A percentile compares a stretch with the other conserved stretches of the same genome.
Evolutionary conservation across 495 filamentous ascomycete genomes (phyloP).

Genomic region (Annulohypoxylon bovei): DNA sequence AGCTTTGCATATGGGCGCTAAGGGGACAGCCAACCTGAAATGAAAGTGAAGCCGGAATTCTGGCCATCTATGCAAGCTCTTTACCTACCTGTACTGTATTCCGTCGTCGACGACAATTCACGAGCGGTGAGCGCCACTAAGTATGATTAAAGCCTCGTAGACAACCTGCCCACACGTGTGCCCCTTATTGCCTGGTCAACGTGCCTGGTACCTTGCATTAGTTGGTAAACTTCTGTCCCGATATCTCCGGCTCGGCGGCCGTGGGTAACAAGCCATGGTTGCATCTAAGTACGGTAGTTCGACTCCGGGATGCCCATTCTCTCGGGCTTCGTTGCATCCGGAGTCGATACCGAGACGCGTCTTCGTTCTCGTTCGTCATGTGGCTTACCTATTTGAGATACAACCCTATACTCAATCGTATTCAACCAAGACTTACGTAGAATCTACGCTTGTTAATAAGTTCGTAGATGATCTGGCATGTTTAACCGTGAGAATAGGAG

Average conservation of each 20-base stretch:
- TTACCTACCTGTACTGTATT: slow-evolving; percentile 5
- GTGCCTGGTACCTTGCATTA: slow-evolving; percentile 44
- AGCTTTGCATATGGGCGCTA: slow-evolving; percentile 33
- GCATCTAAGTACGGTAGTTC: slow-evolving; percentile 33
- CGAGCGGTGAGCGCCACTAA: slow-evolving; percentile 20
- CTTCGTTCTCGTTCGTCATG: not conserved
- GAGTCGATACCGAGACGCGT: not conserved
- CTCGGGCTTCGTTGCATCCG: slow-evolving; percentile 19
- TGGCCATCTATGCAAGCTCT: not conserved
- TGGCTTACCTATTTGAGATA: not conserved
- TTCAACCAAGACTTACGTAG: slow-evolving; percentile 5
- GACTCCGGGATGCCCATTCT: slow-evolving; percentile 11
- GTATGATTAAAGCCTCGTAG: slow-evolving; percentile 4
- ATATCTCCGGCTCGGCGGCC: slow-evolving; percentile 41
- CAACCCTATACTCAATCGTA: slow-evolving; percentile 1
- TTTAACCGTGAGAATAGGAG: slow-evolving; percentile 36
- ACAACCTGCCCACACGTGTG: slow-evolving; percentile 26
- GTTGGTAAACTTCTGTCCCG: slow-evolving; percentile 30
- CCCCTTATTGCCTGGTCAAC: slow-evolving; percentile 21
- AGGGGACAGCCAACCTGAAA: slow-evolving; percentile 5
- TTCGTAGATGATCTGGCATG: slow-evolving; percentile 10
- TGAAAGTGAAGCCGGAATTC: slow-evolving; percentile 8
- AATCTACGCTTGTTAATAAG: slow-evolving; percentile 1
- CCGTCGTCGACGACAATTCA: not conserved
- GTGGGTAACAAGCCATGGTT: slow-evolving; percentile 25